These are phyloP conservation scores for Aspergillus pseudoviridinutans DNA, from an alignment of 2,329 filamentous ascomycete genomes.

Conservation along the genomic window DNA sequence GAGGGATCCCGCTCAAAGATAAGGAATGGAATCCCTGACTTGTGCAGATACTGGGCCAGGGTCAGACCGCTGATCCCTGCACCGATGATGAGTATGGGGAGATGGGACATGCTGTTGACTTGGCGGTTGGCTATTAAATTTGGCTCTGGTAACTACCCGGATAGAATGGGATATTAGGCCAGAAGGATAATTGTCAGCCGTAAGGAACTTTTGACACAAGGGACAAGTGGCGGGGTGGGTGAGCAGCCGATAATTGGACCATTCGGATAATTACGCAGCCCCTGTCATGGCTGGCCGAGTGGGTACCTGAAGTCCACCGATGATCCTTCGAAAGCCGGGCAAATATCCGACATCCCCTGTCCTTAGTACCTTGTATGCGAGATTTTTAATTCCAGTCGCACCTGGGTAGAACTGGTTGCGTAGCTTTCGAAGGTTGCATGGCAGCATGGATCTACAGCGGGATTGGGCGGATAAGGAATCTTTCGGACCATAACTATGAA, in stretches of 20 bases:
- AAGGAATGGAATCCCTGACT: slow-evolving; percentile 29
- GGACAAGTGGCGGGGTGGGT: background rate
- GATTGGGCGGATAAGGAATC: background rate
- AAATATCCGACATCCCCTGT: too few relatives aligned
- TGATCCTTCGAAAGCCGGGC: background rate
- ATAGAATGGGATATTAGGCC: too few relatives aligned
- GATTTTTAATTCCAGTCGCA: too few relatives aligned
- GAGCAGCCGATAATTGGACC: background rate
- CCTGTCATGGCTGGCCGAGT: background rate
- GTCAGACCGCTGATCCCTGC: slow-evolving; percentile 43
- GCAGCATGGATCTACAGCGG: background rate
- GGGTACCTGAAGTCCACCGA: background rate
- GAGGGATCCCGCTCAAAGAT: slow-evolving; percentile 43
- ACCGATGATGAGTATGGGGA: slow-evolving; percentile 42
- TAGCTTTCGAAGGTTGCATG: background rate
- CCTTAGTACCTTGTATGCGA: too few relatives aligned
- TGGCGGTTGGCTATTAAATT: background rate
- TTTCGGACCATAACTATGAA: too few relatives aligned
- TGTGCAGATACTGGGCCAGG: slow-evolving; percentile 39
- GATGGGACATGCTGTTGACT: slow-evolving; percentile 14
- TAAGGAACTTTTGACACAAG: background rate
- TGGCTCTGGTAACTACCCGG: background rate
- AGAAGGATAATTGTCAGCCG: background rate
- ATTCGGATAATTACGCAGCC: too few relatives aligned
- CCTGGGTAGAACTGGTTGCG: too few relatives aligned